Conservation (phyloP, 805 yeast species). For the Zygotorulaspora sp. region DNA sequence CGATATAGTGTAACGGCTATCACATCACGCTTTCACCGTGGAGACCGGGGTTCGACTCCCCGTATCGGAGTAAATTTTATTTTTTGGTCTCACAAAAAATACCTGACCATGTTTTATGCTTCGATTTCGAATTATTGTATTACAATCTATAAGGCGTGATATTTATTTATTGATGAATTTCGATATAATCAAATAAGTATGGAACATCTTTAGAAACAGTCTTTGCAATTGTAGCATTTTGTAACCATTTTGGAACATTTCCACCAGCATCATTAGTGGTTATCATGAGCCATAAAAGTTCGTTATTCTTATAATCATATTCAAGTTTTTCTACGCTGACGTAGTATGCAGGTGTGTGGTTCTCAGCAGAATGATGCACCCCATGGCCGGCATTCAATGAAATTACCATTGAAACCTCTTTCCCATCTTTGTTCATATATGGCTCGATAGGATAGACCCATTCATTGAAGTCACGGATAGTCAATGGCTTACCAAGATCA, state of each 20-base stretch:
- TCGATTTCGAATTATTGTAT: too few relatives aligned
- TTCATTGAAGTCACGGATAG: slow-evolving; percentile 38
- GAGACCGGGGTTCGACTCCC: slow-evolving; percentile 24
- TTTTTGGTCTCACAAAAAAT: too few relatives aligned
- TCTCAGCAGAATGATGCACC: slow-evolving; percentile 17
- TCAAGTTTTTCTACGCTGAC: slow-evolving; percentile 36
- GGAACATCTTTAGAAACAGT: slow-evolving; percentile 40
- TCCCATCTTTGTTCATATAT: slow-evolving; percentile 13
- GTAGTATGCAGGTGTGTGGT: slow-evolving; percentile 35
- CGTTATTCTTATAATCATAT: slow-evolving; percentile 18
- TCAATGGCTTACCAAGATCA: slow-evolving; percentile 36
- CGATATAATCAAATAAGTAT: slow-evolving; percentile 24
- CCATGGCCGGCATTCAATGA: slow-evolving; percentile 32
- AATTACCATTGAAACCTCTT: slow-evolving; percentile 33
- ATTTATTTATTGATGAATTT: too few relatives aligned
- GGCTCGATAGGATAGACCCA: slow-evolving; percentile 34
- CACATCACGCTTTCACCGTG: slow-evolving; percentile 21
- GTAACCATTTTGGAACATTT: slow-evolving; percentile 39
- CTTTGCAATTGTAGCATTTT: slow-evolving; percentile 38
- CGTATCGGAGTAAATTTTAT: slow-evolving; percentile 20
- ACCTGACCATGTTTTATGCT: too few relatives aligned
- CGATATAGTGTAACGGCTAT: slow-evolving; percentile 24
- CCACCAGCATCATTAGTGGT: slow-evolving; percentile 41
- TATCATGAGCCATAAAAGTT: slow-evolving; percentile 38
- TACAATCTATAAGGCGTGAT: too few relatives aligned